Conservation (phyloP, 129 eudicot species). For the Flaveria linearis region DNA sequence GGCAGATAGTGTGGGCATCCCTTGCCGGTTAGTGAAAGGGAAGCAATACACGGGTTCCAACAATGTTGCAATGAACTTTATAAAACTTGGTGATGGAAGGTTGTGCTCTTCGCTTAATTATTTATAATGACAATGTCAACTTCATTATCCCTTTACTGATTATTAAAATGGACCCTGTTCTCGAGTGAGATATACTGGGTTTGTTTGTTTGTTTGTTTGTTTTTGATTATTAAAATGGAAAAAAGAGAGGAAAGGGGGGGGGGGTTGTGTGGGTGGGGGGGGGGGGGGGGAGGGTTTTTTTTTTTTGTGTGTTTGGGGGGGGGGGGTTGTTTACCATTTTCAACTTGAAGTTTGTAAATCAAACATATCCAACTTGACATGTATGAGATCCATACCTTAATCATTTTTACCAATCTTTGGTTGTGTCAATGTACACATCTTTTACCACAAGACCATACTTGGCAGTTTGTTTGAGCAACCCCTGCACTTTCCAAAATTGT, state of each 20-base stretch:
- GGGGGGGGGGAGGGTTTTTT: too few relatives aligned
- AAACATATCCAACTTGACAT: too few relatives aligned
- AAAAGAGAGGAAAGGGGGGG: too few relatives aligned
- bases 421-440: too few relatives aligned
- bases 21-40: constrained; percentile 92
- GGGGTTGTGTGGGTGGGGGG: too few relatives aligned
- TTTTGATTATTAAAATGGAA: not conserved
- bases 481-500: too few relatives aligned
- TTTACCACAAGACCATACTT: too few relatives aligned
- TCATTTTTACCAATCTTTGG: too few relatives aligned
- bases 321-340: not conserved
- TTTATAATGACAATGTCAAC: not conserved
- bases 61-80: constrained; percentile 78
- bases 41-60: constrained; percentile 74
- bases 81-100: constrained; percentile 76
- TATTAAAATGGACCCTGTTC: not conserved
- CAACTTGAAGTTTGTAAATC: constrained; percentile 1
- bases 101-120: constrained; percentile 24
- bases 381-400: not conserved
- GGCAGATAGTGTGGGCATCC: constrained; percentile 88
- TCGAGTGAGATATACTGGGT: too few relatives aligned
- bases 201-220: too few relatives aligned
- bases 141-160: not conserved
- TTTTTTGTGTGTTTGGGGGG: not conserved
- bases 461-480: too few relatives aligned